Percentiles rank a stretch among this genome's conserved stretches.
These are phyloP conservation scores for Xylaria flabelliformis DNA, from an alignment of 495 filamentous ascomycete genomes.

Conservation along the genomic window DNA sequence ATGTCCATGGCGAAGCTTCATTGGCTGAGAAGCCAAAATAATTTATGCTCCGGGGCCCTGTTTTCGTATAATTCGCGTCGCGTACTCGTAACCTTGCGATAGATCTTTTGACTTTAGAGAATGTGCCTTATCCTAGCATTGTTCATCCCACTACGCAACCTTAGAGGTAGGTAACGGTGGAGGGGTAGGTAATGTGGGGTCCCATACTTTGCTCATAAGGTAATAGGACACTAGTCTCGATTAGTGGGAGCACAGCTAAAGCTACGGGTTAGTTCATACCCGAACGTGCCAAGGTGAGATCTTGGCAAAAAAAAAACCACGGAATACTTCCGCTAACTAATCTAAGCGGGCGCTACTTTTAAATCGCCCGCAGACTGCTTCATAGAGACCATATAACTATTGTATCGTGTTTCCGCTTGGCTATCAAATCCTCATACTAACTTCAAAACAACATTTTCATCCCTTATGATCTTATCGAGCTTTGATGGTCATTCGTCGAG, in stretches of 20 bases:
- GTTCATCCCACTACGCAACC: slow-evolving; percentile 4
- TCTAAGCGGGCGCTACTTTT: not conserved
- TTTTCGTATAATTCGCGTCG: not conserved
- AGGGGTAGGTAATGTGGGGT: not conserved
- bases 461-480: not conserved
- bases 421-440: not conserved
- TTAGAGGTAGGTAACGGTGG: not conserved
- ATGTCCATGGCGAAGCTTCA: slow-evolving; percentile 70
- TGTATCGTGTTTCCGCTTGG: not conserved
- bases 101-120: not conserved
- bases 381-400: not conserved
- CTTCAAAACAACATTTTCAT: not conserved
- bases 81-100: not conserved
- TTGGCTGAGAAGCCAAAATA: not conserved
- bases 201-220: not conserved
- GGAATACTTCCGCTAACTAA: slow-evolving; percentile 5
- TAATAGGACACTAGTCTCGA: not conserved
- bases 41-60: not conserved
- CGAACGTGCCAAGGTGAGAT: not conserved
- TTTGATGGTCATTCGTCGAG: not conserved
- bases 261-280: not conserved
- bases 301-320: not conserved
- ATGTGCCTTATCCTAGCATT: not conserved
- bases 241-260: not conserved
- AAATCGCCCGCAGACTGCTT: not conserved